Evolutionary conservation across 2,329 filamentous ascomycete genomes (phyloP).

Genomic region (Arthrobotrys megalospora): DNA sequence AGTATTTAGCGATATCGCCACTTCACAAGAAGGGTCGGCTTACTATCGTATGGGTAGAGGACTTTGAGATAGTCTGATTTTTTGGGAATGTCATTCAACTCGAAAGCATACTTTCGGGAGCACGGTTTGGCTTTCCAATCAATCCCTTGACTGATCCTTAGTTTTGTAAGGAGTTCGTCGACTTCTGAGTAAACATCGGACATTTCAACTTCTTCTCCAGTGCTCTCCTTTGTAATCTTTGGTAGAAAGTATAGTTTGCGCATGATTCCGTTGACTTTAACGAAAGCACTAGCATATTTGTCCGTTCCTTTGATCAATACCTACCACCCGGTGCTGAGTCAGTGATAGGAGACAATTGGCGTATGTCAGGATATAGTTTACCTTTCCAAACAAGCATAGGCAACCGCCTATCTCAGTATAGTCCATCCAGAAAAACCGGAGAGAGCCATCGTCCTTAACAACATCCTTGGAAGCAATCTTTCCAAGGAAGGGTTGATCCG

Average conservation of each 20-base stretch:
- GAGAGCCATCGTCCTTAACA: constrained; percentile 91
- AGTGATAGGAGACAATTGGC: neutral
- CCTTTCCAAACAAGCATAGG: constrained; percentile 95
- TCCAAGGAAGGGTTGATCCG: constrained; percentile 72
- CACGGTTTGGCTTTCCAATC: constrained; percentile 96
- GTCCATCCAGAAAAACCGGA: constrained; percentile 97
- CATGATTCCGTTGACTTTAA: constrained; percentile 94
- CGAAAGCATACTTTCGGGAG: constrained; percentile 94
- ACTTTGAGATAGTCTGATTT: constrained; percentile 94
- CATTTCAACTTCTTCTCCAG: constrained; percentile 85
- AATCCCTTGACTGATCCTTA: constrained; percentile 75
- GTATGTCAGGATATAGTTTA: neutral
- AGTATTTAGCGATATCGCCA: neutral
- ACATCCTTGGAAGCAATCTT: constrained; percentile 88
- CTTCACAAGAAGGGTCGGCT: constrained; percentile 62
- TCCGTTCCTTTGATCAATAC: constrained; percentile 76
- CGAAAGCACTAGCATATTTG: constrained; percentile 88
- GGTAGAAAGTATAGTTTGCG: constrained; percentile 95
- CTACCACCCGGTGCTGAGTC: constrained; percentile 10
- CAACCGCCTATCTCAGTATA: constrained; percentile 93
- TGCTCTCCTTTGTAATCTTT: constrained; percentile 74
- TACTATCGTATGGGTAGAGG: constrained; percentile 91
- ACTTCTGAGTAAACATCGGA: constrained; percentile 91
- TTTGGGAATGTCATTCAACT: constrained; percentile 86
- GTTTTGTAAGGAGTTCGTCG: constrained; percentile 86